A percentile compares a stretch with the other conserved stretches of the same genome.
phyloP scores from a whole-genome alignment of 768 basidiomycete species.

The Auriscalpium orientale region DNA sequence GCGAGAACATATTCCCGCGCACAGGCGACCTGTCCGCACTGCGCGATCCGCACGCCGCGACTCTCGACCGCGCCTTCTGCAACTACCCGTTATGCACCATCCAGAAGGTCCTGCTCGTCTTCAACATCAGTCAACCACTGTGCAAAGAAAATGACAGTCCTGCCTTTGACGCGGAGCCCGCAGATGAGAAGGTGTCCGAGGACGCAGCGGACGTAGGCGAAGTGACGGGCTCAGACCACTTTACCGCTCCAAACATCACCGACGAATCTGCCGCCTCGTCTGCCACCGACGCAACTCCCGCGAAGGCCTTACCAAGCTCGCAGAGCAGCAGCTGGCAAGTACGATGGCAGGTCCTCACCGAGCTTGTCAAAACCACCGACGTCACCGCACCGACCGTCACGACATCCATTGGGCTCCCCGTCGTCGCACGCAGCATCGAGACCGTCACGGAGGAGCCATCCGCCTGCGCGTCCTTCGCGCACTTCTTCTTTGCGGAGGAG shows the following conservation, averaged over 20 bases:
- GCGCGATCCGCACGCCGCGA: slow-evolving; percentile 47
- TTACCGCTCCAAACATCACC: too few relatives aligned
- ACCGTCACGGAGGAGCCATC: neutral
- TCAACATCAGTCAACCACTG: slow-evolving; percentile 34
- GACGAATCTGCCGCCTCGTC: neutral
- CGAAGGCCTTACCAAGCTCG: neutral
- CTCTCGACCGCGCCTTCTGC: slow-evolving; percentile 54
- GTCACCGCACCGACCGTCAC: slow-evolving; percentile 3
- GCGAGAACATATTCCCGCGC: slow-evolving; percentile 41
- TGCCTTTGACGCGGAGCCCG: neutral
- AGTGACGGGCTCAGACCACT: neutral
- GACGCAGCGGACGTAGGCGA: neutral
- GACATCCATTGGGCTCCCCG: slow-evolving; percentile 9
- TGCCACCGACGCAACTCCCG: neutral
- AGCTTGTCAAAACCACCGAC: slow-evolving; percentile 5
- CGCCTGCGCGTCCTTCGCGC: neutral
- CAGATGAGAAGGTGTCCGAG: neutral
- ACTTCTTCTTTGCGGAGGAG: slow-evolving; percentile 5
- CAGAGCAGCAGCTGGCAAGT: slow-evolving; percentile 13
- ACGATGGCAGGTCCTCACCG: slow-evolving; percentile 16
- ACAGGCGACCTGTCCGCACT: slow-evolving; percentile 54
- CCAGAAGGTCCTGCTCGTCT: slow-evolving; percentile 56
- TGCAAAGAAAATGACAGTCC: neutral
- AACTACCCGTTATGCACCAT: slow-evolving; percentile 58
- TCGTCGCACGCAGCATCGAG: slow-evolving; percentile 5